These are phyloP conservation scores for Gossypium raimondii DNA, from an alignment of 345 rosid genomes.

Conservation along the genomic window DNA sequence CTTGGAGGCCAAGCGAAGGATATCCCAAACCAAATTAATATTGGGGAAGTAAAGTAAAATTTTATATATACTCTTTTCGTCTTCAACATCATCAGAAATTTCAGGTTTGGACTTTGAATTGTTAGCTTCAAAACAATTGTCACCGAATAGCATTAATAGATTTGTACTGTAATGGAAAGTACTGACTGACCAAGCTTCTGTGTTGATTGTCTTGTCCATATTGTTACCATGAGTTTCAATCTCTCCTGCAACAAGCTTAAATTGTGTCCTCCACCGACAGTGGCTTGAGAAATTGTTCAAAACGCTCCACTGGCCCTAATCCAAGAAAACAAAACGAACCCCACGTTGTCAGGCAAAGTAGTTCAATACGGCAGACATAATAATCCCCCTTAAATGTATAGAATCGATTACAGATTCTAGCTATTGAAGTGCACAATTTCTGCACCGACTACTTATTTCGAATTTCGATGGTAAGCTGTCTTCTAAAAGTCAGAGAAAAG, in stretches of 20 bases:
- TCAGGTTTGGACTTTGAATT: neutral
- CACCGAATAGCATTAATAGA: neutral
- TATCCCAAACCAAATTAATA: neutral
- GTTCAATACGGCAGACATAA: neutral
- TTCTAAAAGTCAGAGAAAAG: neutral
- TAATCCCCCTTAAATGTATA: neutral
- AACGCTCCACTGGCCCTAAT: constrained; percentile 28
- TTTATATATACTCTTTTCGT: neutral
- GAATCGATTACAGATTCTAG: neutral
- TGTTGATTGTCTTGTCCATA: neutral
- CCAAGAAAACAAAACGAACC: neutral
- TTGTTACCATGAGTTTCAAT: constrained; percentile 35
- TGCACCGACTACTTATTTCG: constrained; percentile 2
- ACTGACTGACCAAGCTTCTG: neutral
- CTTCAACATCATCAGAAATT: neutral
- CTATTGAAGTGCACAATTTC: neutral
- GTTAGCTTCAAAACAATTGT: constrained; percentile 4
- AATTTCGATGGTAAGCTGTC: neutral
- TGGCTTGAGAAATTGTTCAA: constrained; percentile 28
- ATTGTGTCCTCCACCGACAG: constrained; percentile 40
- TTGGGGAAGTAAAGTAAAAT: neutral
- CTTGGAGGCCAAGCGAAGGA: neutral
- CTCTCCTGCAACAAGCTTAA: constrained; percentile 50
- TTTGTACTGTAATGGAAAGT: neutral
- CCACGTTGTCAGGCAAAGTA: neutral